Evolutionary conservation across 1,284 basidiomycete species (phyloP).

Genomic region (Trametes versicolor): DNA sequence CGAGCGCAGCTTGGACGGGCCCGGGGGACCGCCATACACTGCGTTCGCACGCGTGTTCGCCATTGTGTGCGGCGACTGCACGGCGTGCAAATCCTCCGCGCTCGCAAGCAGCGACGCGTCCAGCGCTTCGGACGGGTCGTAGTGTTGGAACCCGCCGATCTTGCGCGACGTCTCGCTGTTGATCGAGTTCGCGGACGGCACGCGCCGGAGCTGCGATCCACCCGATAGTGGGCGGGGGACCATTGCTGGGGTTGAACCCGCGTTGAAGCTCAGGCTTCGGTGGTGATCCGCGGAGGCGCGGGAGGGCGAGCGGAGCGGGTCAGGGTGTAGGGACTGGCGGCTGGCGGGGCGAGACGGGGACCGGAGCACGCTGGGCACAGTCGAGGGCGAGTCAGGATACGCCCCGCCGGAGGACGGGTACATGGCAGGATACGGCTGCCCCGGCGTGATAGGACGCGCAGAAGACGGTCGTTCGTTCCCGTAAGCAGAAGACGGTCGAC

Average conservation of each 20-base stretch:
- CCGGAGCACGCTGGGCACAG: slow-evolving; percentile 26
- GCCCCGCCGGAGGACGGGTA: slow-evolving; percentile 22
- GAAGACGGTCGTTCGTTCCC: slow-evolving; percentile 25
- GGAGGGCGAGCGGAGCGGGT: slow-evolving; percentile 23
- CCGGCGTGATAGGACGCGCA: slow-evolving; percentile 25
- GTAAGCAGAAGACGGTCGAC: slow-evolving; percentile 20
- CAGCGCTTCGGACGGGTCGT: slow-evolving; percentile 40
- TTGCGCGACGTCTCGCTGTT: slow-evolving; percentile 40
- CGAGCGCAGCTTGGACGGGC: slow-evolving; percentile 23
- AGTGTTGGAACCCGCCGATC: slow-evolving; percentile 40
- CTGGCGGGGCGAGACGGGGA: slow-evolving; percentile 25
- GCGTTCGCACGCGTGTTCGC: slow-evolving; percentile 44
- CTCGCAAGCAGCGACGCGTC: slow-evolving; percentile 47
- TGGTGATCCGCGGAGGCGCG: slow-evolving; percentile 33
- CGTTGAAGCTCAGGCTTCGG: slow-evolving; percentile 44
- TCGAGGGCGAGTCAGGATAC: slow-evolving; percentile 29
- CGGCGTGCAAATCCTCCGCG: slow-evolving; percentile 39
- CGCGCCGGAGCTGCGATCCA: slow-evolving; percentile 34
- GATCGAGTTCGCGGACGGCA: slow-evolving; percentile 41
- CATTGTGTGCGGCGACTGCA: slow-evolving; percentile 40
- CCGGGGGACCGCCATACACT: slow-evolving; percentile 14
- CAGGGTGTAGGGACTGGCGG: slow-evolving; percentile 29
- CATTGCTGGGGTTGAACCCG: slow-evolving; percentile 43
- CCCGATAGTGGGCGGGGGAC: slow-evolving; percentile 38
- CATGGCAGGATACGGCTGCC: slow-evolving; percentile 27